These are phyloP conservation scores for Thyridium curvatum DNA, from an alignment of 2,329 filamentous ascomycete species.

Conservation along the genomic window DNA sequence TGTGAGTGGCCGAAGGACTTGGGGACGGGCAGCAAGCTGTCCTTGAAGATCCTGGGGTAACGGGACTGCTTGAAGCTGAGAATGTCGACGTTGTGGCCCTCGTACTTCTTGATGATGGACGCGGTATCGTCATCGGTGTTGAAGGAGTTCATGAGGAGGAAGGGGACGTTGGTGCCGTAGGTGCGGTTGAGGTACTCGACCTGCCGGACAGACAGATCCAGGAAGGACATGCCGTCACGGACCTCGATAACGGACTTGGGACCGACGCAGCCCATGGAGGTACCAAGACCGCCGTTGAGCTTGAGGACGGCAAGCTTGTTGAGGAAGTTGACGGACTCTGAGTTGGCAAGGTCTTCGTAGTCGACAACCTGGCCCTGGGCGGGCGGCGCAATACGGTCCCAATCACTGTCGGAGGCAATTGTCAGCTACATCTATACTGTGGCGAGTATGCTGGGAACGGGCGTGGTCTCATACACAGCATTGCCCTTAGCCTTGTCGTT, in stretches of 20 bases:
- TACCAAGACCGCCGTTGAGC: constrained; percentile 98
- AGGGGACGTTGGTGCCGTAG: constrained; percentile 94
- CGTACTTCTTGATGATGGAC: constrained; percentile 99
- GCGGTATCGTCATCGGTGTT: constrained; percentile 98
- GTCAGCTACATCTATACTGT: neutral
- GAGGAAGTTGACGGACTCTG: constrained; percentile 87
- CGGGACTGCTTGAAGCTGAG: constrained; percentile 99
- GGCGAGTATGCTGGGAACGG: neutral
- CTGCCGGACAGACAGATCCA: constrained; percentile 96
- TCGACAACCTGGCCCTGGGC: constrained; percentile 91
- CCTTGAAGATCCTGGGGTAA: constrained; percentile 96
- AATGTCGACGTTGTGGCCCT: constrained; percentile 99
- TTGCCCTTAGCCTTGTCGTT: constrained; percentile 99
- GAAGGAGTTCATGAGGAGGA: constrained; percentile 99
- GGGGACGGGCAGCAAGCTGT: constrained; percentile 92
- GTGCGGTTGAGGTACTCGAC: constrained; percentile 99
- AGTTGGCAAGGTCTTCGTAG: constrained; percentile 85
- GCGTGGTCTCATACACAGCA: constrained; percentile 54
- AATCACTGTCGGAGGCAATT: constrained; percentile 58
- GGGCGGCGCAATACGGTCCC: constrained; percentile 93
- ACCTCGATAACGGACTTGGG: constrained; percentile 99
- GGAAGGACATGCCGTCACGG: constrained; percentile 99
- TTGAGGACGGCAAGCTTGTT: constrained; percentile 98
- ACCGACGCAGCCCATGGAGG: constrained; percentile 98
- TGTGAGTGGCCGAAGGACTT: constrained; percentile 84